A percentile compares a stretch with the other conserved stretches of the same genome.
These are phyloP conservation scores for Cairneyella variabilis DNA, from an alignment of 495 filamentous ascomycete species.

Conservation along the genomic window DNA sequence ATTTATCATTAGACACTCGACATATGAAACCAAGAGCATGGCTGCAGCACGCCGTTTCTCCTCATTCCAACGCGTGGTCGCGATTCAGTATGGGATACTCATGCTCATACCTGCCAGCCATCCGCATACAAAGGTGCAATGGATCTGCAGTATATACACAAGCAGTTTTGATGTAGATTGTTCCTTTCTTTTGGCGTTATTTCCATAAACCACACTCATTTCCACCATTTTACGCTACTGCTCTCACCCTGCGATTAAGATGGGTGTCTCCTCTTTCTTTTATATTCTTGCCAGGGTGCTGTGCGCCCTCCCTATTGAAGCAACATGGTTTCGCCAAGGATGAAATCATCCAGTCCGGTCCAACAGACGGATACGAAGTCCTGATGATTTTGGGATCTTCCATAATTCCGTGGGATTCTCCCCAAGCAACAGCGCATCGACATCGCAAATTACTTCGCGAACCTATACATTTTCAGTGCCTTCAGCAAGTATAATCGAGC, in stretches of 20 bases:
- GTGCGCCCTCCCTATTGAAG: conserved; percentile 8
- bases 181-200: background rate
- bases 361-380: background rate
- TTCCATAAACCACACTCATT: background rate
- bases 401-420: background rate
- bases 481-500: background rate
- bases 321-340: background rate
- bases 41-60: too few species aligned
- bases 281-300: conserved; percentile 5
- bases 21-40: too few species aligned
- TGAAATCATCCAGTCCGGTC: background rate
- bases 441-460: background rate
- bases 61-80: background rate
- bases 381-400: too few species aligned
- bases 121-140: too few species aligned
- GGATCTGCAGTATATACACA: too few species aligned
- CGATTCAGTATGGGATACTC: background rate
- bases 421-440: background rate
- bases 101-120: background rate
- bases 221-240: background rate
- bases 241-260: conserved; percentile 1
- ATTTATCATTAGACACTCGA: too few species aligned
- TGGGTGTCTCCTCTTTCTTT: background rate
- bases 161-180: too few species aligned
- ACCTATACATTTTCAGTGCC: background rate